These are phyloP conservation scores for Citrus inodora DNA, from an alignment of 345 rosid species.

Conservation along the genomic window DNA sequence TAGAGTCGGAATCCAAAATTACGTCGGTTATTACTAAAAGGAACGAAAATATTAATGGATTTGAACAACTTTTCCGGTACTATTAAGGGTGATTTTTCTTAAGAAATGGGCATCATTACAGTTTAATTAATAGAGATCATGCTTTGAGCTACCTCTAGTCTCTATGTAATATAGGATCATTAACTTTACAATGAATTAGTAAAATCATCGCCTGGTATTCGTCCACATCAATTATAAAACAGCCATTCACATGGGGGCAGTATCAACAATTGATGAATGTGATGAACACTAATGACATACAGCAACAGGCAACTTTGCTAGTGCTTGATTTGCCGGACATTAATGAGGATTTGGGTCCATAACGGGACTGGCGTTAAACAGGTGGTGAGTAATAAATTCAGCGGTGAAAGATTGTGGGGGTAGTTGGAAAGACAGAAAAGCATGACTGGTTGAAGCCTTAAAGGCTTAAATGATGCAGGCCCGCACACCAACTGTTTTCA, in stretches of 20 bases:
- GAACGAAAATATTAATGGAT: not conserved
- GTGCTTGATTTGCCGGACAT: not conserved
- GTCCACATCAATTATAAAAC: not conserved
- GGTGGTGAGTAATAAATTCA: not conserved
- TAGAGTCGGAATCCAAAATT: not conserved
- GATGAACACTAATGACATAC: not conserved
- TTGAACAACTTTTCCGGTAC: not conserved
- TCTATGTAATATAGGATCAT: not conserved
- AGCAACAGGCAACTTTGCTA: too few species aligned
- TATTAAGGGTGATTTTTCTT: not conserved
- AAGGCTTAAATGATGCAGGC: conserved; percentile 7
- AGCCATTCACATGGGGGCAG: not conserved
- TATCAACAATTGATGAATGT: not conserved
- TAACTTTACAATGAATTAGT: not conserved
- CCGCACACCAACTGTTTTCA: not conserved
- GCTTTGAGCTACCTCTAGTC: not conserved
- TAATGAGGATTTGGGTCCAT: not conserved
- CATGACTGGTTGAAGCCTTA: not conserved
- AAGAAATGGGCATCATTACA: not conserved
- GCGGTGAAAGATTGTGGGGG: rapidly evolving
- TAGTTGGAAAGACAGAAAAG: not conserved
- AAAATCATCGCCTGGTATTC: not conserved
- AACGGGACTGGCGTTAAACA: not conserved
- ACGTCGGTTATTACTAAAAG: too few species aligned
- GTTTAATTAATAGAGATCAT: not conserved